Conservation (phyloP, 192 early-diverging fungal genomes). For the Gonapodya sp. region DNA sequence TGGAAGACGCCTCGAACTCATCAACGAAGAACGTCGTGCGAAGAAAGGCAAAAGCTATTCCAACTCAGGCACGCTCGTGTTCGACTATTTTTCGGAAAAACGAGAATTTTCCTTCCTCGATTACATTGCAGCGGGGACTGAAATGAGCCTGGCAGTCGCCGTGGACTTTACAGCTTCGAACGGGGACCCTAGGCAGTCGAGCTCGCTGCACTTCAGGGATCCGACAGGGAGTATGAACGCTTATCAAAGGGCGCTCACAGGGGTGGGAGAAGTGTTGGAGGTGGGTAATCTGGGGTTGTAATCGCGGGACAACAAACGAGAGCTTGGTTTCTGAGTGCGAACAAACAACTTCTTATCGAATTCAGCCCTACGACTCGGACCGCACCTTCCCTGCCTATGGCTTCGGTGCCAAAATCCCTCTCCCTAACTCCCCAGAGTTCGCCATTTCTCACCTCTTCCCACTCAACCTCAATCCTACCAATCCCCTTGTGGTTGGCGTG, state of each 20-base stretch:
- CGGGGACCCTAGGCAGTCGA: conserved; percentile 34
- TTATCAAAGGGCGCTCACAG: conserved; percentile 37
- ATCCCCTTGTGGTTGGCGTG: conserved; percentile 43
- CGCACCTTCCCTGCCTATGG: conserved; percentile 39
- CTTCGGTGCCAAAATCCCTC: conserved; percentile 37
- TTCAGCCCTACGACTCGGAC: conserved; percentile 37
- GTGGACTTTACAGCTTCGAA: conserved; percentile 49
- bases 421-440: conserved; percentile 4
- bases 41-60: conserved; percentile 14
- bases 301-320: too few species aligned
- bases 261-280: conserved; percentile 34
- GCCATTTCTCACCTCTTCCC: conserved; percentile 34
- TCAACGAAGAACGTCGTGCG: conserved; percentile 11
- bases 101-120: conserved; percentile 31
- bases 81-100: conserved; percentile 7
- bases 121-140: conserved; percentile 36
- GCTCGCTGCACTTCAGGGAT: conserved; percentile 35
- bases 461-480: conserved; percentile 26
- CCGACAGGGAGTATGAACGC: conserved; percentile 24
- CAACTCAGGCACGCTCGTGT: conserved; percentile 10
- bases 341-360: too few species aligned
- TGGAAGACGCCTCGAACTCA: conserved; percentile 2
- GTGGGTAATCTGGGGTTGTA: background rate
- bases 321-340: background rate
- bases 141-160: conserved; percentile 33